Evolutionary conservation across 2,329 filamentous ascomycete genomes (phyloP), one percentile per base, ranked within the genome.

Genomic region (Calonectria hongkongensis): DNA sequence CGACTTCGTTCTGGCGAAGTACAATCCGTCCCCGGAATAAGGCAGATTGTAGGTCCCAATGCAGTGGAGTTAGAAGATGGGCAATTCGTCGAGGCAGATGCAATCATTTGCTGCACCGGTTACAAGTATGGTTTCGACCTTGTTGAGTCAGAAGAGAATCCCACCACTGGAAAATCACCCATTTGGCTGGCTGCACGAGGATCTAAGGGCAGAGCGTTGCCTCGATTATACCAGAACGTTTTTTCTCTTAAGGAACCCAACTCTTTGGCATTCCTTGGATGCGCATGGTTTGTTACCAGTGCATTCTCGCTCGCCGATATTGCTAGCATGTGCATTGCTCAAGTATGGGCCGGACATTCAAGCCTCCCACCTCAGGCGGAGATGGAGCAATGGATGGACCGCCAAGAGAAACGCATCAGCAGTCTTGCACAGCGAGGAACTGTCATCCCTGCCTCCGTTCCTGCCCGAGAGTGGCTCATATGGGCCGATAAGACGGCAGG

Each of bases 181-280:
- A 54, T 56, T 10, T 79, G 78, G 78, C 58, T 75, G 15, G 54
- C 76, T 8, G 73, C 78, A 10, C 48, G 73, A 7, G 77, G 77
- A 18, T 78, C 78, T 16, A 79, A 79, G 12, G 73, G 71, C 45
- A 73, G 79, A 1, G 70, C 80, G 0, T 79, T 86, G 5, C 82
- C 84, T 10, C 75, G 82, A 0, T 79, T 88, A 1, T 88, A 85
- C 66, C 83, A 84, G 63, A 87, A 87, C 71, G 78, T 88, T 8
- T 87, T 88, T 71, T 85, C 86, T 3, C 80, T 85, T 0, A 76
- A 81, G 25, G 80, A 84, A n/a, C 84, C 85, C 4, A 80, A 85
- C 39, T 86, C 84, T 18, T 79, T 87, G 21, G 87, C 85, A 0
- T 83, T 87, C 66, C 60, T 80, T 45, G 77, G 78, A 8, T 78